Percentiles rank a stretch among this genome's conserved stretches.
These are phyloP conservation scores for Fusarium fracticaudum DNA, from an alignment of 2,329 filamentous ascomycete species.

Conservation along the genomic window DNA sequence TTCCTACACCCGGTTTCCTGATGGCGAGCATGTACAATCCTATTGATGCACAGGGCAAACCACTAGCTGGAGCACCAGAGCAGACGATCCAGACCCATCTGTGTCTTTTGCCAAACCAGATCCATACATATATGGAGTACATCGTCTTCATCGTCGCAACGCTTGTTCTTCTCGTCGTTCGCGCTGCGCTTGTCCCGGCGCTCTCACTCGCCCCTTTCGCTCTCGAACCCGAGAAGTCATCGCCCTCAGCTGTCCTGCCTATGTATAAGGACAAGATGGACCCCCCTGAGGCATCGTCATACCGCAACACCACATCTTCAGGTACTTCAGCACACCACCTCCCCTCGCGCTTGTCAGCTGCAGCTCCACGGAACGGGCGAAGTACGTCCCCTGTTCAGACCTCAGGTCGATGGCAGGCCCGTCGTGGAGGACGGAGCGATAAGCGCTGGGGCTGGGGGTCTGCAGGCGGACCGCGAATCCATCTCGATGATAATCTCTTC, in stretches of 20 bases:
- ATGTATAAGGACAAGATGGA: constrained; percentile 66
- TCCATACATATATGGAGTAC: constrained; percentile 86
- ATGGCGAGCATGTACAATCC: constrained; percentile 95
- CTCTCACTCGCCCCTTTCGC: constrained; percentile 64
- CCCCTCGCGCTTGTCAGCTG: constrained; percentile 35
- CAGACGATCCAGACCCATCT: constrained; percentile 86
- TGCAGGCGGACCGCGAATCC: constrained; percentile 60
- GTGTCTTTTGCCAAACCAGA: constrained; percentile 89
- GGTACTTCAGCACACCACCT: constrained; percentile 40
- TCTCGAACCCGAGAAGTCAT: constrained; percentile 52
- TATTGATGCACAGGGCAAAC: constrained; percentile 68
- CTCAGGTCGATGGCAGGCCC: constrained; percentile 39
- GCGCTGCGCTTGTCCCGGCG: constrained; percentile 66
- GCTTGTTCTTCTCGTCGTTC: constrained; percentile 59
- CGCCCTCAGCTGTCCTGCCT: constrained; percentile 47
- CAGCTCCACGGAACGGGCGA: constrained; percentile 32
- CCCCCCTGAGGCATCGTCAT: constrained; percentile 42
- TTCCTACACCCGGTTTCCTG: constrained; percentile 85
- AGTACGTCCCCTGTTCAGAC: constrained; percentile 33
- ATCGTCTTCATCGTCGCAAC: constrained; percentile 67
- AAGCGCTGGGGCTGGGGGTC: constrained; percentile 57
- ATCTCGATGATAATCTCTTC: constrained; percentile 62
- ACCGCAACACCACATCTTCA: constrained; percentile 33
- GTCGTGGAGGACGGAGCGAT: constrained; percentile 40
- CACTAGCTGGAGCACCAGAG: constrained; percentile 54